phyloP scores from a whole-genome alignment of 306 rosid genomes.

The peach (Prunus persica) region DNA sequence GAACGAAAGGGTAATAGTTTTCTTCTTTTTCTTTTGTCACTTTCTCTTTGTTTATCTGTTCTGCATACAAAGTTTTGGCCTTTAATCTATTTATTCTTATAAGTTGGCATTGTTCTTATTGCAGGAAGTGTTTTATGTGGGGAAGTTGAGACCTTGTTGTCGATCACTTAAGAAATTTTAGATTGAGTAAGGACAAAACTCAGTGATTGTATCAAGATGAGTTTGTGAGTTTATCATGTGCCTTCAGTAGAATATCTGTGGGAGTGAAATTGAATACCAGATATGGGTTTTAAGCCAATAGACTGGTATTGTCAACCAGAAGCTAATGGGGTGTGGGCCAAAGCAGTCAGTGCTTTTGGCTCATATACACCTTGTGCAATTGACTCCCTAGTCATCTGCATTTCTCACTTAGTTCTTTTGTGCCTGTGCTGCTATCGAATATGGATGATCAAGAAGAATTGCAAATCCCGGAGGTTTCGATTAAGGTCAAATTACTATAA shows the following conservation, averaged over 20 bases:
- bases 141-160: not conserved
- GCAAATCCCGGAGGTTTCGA: conserved; percentile 46
- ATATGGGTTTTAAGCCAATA: conserved; percentile 58
- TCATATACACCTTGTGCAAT: conserved; percentile 85
- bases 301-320: conserved; percentile 78
- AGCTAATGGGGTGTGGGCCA: conserved; percentile 54
- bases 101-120: not conserved
- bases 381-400: conserved; percentile 57
- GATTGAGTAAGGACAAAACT: not conserved
- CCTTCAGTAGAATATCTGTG: not conserved
- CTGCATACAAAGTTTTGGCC: not conserved
- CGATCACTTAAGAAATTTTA: too few species aligned
- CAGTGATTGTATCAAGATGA: not conserved
- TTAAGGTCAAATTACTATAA: conserved; percentile 63
- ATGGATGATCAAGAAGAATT: conserved; percentile 50
- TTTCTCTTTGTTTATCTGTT: not conserved
- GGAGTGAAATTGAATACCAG: conserved; percentile 7
- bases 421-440: conserved; percentile 58
- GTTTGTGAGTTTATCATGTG: not conserved
- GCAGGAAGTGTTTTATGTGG: conserved; percentile 12
- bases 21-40: not conserved
- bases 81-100: not conserved
- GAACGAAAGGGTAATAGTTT: not conserved
- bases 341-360: conserved; percentile 60
- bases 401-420: conserved; percentile 66